Percentiles rank a stretch among this genome's conserved stretches.
phyloP scores from a whole-genome alignment of 495 filamentous ascomycete genomes.

The Neurospora pannonica region DNA sequence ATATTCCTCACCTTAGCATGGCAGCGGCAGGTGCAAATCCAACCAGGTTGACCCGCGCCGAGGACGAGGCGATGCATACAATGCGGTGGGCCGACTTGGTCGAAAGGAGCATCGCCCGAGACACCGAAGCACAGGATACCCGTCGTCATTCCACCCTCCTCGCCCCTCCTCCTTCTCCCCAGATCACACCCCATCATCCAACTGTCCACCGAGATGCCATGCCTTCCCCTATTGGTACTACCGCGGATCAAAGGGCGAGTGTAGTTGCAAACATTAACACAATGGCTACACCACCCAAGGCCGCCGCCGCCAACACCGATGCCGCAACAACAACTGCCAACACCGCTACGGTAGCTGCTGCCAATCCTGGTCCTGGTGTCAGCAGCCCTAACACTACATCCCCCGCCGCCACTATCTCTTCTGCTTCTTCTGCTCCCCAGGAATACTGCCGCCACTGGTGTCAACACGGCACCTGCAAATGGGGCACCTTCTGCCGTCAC shows the following conservation, averaged over 20 bases:
- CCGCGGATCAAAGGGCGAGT: constrained; percentile 3
- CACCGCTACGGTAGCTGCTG: neutral
- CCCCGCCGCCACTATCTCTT: neutral
- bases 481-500: constrained; percentile 30
- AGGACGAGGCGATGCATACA: neutral
- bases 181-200: neutral
- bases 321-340: neutral
- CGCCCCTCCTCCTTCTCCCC: neutral
- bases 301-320: neutral
- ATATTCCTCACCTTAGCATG: neutral
- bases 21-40: neutral
- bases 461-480: constrained; percentile 35
- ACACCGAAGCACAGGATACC: neutral
- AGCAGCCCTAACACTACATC: neutral
- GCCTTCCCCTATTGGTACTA: too few species aligned
- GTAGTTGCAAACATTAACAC: too few species aligned
- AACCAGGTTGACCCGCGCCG: neutral
- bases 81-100: neutral
- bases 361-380: neutral
- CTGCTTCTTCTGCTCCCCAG: neutral
- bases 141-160: neutral
- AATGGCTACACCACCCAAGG: neutral
- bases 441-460: constrained; percentile 38
- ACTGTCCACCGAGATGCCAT: constrained; percentile 6
- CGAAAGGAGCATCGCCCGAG: neutral